Conservation (phyloP, 1,284 basidiomycete species). For the Nidula niveotomentosa region DNA sequence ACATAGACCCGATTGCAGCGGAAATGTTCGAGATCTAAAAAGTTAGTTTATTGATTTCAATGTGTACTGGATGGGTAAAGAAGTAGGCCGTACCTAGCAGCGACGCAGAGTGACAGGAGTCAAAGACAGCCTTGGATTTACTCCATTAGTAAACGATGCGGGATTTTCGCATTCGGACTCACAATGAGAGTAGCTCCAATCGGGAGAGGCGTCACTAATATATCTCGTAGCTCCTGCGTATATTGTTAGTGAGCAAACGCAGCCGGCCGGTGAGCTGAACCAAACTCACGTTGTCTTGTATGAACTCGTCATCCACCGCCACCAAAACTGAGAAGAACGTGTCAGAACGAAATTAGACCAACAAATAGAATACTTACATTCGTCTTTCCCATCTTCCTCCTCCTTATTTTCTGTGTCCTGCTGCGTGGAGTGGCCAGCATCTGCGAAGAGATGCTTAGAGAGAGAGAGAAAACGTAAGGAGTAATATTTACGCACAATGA, state of each 20-base stretch:
- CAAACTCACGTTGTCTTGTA: slow-evolving; percentile 16
- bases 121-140: slow-evolving; percentile 37
- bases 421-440: slow-evolving; percentile 21
- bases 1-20: slow-evolving; percentile 45
- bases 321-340: slow-evolving; percentile 8
- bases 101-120: slow-evolving; percentile 48
- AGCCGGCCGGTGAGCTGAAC: background rate
- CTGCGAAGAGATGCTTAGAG: slow-evolving; percentile 6
- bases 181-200: slow-evolving; percentile 5
- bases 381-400: slow-evolving; percentile 27
- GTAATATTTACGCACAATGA: slow-evolving; percentile 20
- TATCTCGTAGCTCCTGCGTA: slow-evolving; percentile 10
- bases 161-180: background rate
- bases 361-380: slow-evolving; percentile 14
- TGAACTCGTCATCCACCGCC: slow-evolving; percentile 12
- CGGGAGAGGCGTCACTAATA: slow-evolving; percentile 15
- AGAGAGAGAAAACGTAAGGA: background rate
- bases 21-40: slow-evolving; percentile 38
- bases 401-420: slow-evolving; percentile 14
- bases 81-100: slow-evolving; percentile 30
- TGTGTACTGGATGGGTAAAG: slow-evolving; percentile 3
- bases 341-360: too few relatives aligned
- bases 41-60: too few relatives aligned
- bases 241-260: background rate
- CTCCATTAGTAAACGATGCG: background rate